Evolutionary conservation across 306 rosid genomes (phyloP).

Genomic region (Pterocarpus santalinus): DNA sequence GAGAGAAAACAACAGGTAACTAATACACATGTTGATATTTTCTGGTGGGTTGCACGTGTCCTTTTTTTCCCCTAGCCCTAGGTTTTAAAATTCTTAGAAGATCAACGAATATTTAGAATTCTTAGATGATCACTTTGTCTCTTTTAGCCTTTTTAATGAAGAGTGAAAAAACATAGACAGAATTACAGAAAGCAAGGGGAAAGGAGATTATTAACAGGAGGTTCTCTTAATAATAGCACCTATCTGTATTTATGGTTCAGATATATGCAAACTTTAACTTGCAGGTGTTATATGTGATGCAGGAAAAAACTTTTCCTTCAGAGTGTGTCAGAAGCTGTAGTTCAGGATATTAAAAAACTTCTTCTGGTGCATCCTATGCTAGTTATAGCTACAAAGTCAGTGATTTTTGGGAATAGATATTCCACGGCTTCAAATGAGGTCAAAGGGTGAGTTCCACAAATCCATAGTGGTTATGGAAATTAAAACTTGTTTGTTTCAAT

Average conservation of each 20-base stretch:
- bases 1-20: constrained; percentile 66
- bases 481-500: constrained; percentile 24
- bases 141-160: constrained; percentile 23
- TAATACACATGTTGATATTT: constrained; percentile 31
- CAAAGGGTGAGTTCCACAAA: constrained; percentile 71
- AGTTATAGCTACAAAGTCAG: constrained; percentile 78
- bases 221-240: constrained; percentile 25
- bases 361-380: constrained; percentile 83
- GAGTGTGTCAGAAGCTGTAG: constrained; percentile 73
- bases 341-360: constrained; percentile 79
- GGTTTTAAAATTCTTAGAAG: constrained; percentile 14
- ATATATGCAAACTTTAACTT: constrained; percentile 44
- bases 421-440: constrained; percentile 51
- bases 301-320: constrained; percentile 82
- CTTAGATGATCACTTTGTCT: constrained; percentile 22
- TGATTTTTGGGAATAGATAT: constrained; percentile 63
- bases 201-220: constrained; percentile 22
- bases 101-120: constrained; percentile 29
- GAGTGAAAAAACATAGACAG: constrained; percentile 24
- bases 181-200: not conserved
- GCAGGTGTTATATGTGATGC: constrained; percentile 40
- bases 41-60: constrained; percentile 14
- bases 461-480: constrained; percentile 28
- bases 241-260: not conserved
- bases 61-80: not conserved